Base-by-base conservation (phyloP, 345 rosid genomes). In the Citrus cavaleriei region DNA sequence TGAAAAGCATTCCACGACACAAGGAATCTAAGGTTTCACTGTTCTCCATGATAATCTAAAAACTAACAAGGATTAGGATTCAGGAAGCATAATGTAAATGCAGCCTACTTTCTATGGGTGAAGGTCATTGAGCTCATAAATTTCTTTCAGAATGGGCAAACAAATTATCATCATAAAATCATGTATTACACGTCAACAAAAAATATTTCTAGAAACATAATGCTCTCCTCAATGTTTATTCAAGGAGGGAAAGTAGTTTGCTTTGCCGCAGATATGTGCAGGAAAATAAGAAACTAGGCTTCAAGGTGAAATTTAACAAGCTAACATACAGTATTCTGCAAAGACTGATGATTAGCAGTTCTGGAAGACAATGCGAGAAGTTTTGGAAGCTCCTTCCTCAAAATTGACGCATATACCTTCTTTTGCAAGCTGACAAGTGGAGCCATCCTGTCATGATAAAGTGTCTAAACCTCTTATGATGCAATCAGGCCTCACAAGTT, bases 381-480 rank as follows among this genome's bases (percentile, higher is more conserved):
- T 83, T 89, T 90, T 25, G 93, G 86, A 77, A 95, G 97, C 87
- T 95, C 97, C 86, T 95, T 95, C 83, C 95, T 95, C 90, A 91
- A 78, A 73, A 95, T 88, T 75, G 98, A 95, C 46, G 80, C 68
- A 86, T 93, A 93, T 59, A 95, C 85, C 84, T 88, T 89, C 91
- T 89, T 91, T 78, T 93, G 98, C 76, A 93, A 80, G 81, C 85
- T 86, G 72, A 90, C 94, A 67, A 93, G 78, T 10, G 97, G 98
- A 84, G 87, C 88, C 93, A 91, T 91, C 90, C 97, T 93, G 82
- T 75, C 58, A 83, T 80, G 69, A 69, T 74, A 66, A 75, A 82
- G 64, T 49, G 57, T 65, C 27, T 28, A 70, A 73, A 51, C 68
- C 68, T 13, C 30, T 62, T 71, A 73, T 13, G 32, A 77, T 63